Evolutionary conservation across 129 eudicot genomes (phyloP), one percentile per base, ranked within the genome.

Genomic region (Flaveria robusta): DNA sequence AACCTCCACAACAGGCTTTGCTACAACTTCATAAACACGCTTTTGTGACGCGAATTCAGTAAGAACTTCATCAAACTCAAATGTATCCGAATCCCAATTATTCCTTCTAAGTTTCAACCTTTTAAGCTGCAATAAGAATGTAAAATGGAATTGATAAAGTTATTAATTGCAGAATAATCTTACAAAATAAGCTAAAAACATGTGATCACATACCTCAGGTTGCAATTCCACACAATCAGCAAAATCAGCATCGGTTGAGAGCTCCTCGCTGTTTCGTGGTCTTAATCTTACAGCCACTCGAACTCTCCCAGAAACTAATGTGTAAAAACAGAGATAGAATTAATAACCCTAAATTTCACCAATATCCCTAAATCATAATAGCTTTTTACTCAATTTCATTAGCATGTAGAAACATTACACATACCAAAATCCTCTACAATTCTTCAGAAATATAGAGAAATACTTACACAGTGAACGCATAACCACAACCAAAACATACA

Each of bases 1-100:
- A 72, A 91, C 98, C 96, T 93, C 98, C 37, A 93, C 97, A 39
- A 93, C 98, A 43, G 98, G 98, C 80, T 93, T 93, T 60, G 98
- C 98, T 72, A 93, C 98, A 43, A 85, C 98, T 88, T 93, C 97
- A 39, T 90, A 93, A 46, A 93, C 98, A 42, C 98, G 97, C 84
- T 93, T 93, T 77, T 93, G 98, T 20, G 98, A 93, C 60, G 98
- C 91, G 73, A 93, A 93, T 72, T 93, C 98, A 5, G 98, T 93
- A 47, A 93, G 89, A 73, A 93, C 97, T 86, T 93, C 98, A 83
- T 93, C 98, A 51, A 93, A 93, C 82, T 93, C 98, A 51, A 80
- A 93, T 69, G 97, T 91, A 60, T 93, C 98, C 18, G 97, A 86
- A 84, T 93, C 98, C 98, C 98, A 93, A 56, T 91, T 93, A 85